phyloP scores from a whole-genome alignment of 148 eudicot genomes.

The Vaccinium corymbosum region DNA sequence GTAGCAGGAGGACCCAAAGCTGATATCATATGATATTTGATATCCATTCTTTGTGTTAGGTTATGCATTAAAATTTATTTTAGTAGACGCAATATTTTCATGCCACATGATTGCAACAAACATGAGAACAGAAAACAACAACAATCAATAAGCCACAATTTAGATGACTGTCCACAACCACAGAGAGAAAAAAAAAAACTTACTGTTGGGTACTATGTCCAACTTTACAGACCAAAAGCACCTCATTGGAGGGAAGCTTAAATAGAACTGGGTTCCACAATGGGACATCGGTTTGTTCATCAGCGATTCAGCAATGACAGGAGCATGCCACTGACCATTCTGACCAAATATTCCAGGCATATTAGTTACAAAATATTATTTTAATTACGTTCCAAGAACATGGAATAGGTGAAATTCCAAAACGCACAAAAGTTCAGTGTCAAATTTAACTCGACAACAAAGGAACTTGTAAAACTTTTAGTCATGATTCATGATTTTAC shows the following conservation, averaged over 20 bases:
- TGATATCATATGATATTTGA: background rate
- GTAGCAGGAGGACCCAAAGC: background rate
- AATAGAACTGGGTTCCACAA: constrained; percentile 98
- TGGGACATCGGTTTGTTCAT: constrained; percentile 56
- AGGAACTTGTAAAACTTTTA: background rate
- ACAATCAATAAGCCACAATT: background rate
- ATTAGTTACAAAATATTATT: background rate
- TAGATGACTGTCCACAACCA: constrained; percentile 1
- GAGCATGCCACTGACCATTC: constrained; percentile 82
- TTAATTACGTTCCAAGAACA: background rate
- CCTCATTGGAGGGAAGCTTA: constrained; percentile 56
- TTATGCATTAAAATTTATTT: background rate
- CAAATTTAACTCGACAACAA: background rate
- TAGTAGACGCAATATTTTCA: background rate
- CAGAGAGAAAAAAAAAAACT: constrained; percentile 14
- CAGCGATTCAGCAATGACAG: constrained; percentile 48
- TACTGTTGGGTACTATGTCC: constrained; percentile 89
- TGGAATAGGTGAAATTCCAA: background rate
- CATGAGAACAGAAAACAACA: background rate
- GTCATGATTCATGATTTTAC: background rate
- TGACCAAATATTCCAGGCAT: constrained; percentile 22
- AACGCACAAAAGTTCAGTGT: background rate
- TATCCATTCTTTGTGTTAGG: background rate
- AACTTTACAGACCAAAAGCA: constrained; percentile 80
- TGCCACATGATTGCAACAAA: background rate